These are phyloP conservation scores for Ophiostoma quercus DNA, from an alignment of 2,329 filamentous ascomycete species.

Conservation along the genomic window DNA sequence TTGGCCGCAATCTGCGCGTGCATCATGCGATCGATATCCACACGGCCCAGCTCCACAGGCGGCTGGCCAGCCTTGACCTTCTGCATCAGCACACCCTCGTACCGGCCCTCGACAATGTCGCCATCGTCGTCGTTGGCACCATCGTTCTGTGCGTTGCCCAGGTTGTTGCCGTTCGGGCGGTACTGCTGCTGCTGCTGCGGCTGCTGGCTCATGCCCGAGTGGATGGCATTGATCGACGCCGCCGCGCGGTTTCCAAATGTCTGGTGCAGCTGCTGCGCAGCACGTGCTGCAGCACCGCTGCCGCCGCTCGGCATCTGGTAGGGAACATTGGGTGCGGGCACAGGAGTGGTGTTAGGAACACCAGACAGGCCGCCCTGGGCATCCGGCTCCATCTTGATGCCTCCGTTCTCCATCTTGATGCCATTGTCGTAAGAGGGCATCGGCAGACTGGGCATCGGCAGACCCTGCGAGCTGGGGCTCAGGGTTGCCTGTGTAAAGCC, in stretches of 20 bases:
- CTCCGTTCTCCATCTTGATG: slow-evolving; percentile 24
- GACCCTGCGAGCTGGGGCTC: slow-evolving; percentile 35
- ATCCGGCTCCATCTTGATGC: slow-evolving; percentile 27
- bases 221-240: slow-evolving; percentile 61
- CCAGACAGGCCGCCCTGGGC: slow-evolving; percentile 9
- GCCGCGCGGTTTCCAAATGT: slow-evolving; percentile 61
- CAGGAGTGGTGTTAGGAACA: slow-evolving; percentile 11
- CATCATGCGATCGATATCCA: slow-evolving; percentile 64
- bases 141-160: slow-evolving; percentile 60
- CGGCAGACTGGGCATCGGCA: slow-evolving; percentile 32
- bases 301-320: slow-evolving; percentile 30
- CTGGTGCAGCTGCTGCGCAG: slow-evolving; percentile 51
- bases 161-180: slow-evolving; percentile 25
- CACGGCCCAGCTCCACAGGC: slow-evolving; percentile 50
- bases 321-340: slow-evolving; percentile 31
- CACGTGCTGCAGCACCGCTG: slow-evolving; percentile 48
- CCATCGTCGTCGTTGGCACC: slow-evolving; percentile 64
- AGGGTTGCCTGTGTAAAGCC: slow-evolving; percentile 36
- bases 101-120: slow-evolving; percentile 60
- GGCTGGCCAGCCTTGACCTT: slow-evolving; percentile 50
- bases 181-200: slow-evolving; percentile 27
- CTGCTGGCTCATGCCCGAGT: slow-evolving; percentile 37
- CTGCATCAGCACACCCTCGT: slow-evolving; percentile 55
- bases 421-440: slow-evolving; percentile 28
- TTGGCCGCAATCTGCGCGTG: slow-evolving; percentile 61